Conservation (phyloP, 2,329 filamentous ascomycete genomes). For the Trichophyton mentagrophytes region DNA sequence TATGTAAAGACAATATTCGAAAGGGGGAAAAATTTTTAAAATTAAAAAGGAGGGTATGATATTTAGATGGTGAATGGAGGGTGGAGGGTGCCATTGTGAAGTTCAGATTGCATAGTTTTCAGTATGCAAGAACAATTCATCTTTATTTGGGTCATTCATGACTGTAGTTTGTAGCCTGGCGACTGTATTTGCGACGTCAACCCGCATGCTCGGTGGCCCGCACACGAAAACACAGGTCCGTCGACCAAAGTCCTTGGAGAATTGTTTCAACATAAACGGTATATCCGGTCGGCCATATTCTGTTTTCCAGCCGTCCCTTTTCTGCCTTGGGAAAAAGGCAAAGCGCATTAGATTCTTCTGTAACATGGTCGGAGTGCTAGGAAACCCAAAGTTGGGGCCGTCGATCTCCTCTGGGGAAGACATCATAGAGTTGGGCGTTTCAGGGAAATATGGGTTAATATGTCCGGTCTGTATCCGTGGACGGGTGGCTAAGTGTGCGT, state of each 20-base stretch:
- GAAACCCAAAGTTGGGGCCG: slow-evolving; percentile 63
- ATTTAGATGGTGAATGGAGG: background rate
- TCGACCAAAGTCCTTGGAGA: slow-evolving; percentile 68
- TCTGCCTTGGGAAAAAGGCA: slow-evolving; percentile 53
- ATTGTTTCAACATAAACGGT: slow-evolving; percentile 70
- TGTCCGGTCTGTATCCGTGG: slow-evolving; percentile 12
- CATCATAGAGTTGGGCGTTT: slow-evolving; percentile 12
- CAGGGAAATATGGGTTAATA: slow-evolving; percentile 11
- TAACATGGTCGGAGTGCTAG: slow-evolving; percentile 70
- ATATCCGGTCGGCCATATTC: slow-evolving; percentile 87
- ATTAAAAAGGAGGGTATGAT: background rate
- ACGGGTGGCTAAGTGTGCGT: slow-evolving; percentile 24
- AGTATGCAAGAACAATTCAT: slow-evolving; percentile 88
- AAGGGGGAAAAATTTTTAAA: background rate
- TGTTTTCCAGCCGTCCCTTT: slow-evolving; percentile 68
- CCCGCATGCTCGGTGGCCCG: slow-evolving; percentile 73
- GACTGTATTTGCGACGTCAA: slow-evolving; percentile 76
- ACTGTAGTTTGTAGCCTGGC: slow-evolving; percentile 72
- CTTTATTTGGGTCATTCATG: slow-evolving; percentile 61
- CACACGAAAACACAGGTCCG: slow-evolving; percentile 87
- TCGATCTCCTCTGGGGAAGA: slow-evolving; percentile 8
- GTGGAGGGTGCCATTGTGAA: background rate
- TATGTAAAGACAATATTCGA: background rate
- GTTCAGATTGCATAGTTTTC: slow-evolving; percentile 84
- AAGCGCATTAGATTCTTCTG: slow-evolving; percentile 85